These are phyloP conservation scores for Daldinia vernicosa DNA, from an alignment of 495 filamentous ascomycete species.

Conservation along the genomic window DNA sequence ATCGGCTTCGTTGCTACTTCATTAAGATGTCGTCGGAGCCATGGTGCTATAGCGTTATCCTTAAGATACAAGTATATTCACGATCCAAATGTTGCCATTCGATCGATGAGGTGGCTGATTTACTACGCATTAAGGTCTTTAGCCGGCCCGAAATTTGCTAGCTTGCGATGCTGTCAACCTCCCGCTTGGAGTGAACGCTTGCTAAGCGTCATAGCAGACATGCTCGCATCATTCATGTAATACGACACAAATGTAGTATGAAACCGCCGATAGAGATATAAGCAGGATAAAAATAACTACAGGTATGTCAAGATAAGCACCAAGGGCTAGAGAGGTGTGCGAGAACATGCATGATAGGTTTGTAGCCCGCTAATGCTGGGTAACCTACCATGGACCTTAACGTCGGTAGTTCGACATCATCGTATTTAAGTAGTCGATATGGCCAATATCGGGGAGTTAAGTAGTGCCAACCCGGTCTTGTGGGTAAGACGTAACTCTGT, in stretches of 20 bases:
- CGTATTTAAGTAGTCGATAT: conserved; percentile 1
- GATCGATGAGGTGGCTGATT: conserved; percentile 10
- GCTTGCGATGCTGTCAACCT: neutral
- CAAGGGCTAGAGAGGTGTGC: conserved; percentile 4
- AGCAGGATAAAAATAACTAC: conserved; percentile 32
- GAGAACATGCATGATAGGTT: conserved; percentile 4
- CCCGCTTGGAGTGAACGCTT: conserved; percentile 9
- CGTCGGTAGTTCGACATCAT: conserved; percentile 35
- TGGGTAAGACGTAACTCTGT: conserved; percentile 22
- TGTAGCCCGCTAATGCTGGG: conserved; percentile 7
- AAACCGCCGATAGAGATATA: conserved; percentile 9
- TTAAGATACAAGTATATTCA: neutral
- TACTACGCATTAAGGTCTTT: conserved; percentile 5
- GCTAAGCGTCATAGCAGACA: conserved; percentile 6
- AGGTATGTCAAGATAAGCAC: conserved; percentile 18
- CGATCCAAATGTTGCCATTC: neutral
- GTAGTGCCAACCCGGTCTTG: conserved; percentile 14
- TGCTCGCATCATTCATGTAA: conserved; percentile 14
- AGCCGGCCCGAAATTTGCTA: conserved; percentile 13
- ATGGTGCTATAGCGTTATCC: neutral
- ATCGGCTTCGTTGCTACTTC: conserved; percentile 1
- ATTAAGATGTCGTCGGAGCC: conserved; percentile 5
- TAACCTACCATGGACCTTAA: conserved; percentile 18
- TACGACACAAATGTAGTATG: conserved; percentile 20
- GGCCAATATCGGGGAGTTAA: conserved; percentile 11